Percentiles rank a stretch among this genome's conserved stretches.
Evolutionary conservation across 1,284 basidiomycete species (phyloP).

Genomic region (Papiliotrema terrestris): DNA sequence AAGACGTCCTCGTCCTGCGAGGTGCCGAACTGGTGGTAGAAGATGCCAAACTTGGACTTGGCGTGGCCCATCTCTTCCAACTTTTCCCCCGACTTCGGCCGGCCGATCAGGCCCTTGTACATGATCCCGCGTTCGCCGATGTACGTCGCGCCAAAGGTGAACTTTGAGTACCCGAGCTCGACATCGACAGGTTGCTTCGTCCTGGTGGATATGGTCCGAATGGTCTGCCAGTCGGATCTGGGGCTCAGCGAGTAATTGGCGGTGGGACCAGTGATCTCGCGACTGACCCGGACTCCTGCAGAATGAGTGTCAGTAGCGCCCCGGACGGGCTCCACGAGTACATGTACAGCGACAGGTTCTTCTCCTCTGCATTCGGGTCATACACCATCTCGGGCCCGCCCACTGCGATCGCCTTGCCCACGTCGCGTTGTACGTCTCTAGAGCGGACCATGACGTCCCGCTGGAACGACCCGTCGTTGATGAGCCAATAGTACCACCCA

Average conservation of each 20-base stretch:
- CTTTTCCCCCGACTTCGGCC: no score
- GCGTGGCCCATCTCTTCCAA: background rate
- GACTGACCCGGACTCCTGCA: conserved; percentile 5
- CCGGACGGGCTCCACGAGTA: conserved; percentile 10
- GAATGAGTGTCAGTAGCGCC: background rate
- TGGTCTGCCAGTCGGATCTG: conserved; percentile 20
- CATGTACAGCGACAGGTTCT: conserved; percentile 12
- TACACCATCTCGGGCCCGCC: conserved; percentile 13
- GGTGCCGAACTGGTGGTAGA: conserved; percentile 9
- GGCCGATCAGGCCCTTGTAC: background rate
- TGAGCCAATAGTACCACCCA: conserved; percentile 19
- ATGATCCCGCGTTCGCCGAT: conserved; percentile 3
- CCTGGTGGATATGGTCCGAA: conserved; percentile 13
- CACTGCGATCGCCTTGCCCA: conserved; percentile 8
- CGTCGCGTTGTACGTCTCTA: conserved; percentile 8
- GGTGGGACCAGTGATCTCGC: background rate
- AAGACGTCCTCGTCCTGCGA: conserved; percentile 6
- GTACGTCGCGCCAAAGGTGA: conserved; percentile 19
- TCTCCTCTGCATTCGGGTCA: conserved; percentile 15
- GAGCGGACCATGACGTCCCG: conserved; percentile 18
- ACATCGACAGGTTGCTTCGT: conserved; percentile 10
- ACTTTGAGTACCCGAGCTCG: conserved; percentile 14
- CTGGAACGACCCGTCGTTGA: conserved; percentile 12
- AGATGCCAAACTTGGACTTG: conserved; percentile 14
- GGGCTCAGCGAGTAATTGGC: no score